These are phyloP conservation scores for Mentha longifolia DNA, from an alignment of 257 asterid genomes.

Conservation along the genomic window DNA sequence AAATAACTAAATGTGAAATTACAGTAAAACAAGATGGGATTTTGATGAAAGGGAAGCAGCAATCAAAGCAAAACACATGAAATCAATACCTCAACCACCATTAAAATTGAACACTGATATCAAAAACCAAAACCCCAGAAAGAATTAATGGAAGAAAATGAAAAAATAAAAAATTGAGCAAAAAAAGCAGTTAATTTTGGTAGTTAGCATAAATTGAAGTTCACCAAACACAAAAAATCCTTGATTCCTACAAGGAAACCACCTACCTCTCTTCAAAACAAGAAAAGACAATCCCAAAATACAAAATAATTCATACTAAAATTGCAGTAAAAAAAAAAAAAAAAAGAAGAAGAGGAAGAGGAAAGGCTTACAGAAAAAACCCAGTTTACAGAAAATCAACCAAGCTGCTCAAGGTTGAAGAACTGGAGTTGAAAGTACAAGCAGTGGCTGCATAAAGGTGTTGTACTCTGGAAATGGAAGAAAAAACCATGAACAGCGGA, in stretches of 20 bases:
- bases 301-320: background rate
- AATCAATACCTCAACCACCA: conserved; percentile 1
- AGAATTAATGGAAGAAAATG: background rate
- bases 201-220: conserved; percentile 10
- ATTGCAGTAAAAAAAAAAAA: background rate
- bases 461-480: conserved; percentile 4
- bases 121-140: background rate
- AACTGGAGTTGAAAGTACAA: background rate
- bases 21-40: too few species aligned
- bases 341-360: background rate
- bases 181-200: conserved; percentile 19
- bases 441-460: background rate
- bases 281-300: background rate
- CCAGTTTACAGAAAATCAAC: conserved; percentile 22
- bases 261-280: conserved; percentile 28
- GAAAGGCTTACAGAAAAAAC: conserved; percentile 33
- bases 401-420: background rate
- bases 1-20: background rate
- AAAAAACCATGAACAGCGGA: conserved; percentile 17
- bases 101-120: too few species aligned
- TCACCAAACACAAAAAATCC: conserved; percentile 25
- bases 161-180: background rate
- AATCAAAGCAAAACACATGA: conserved; percentile 25
- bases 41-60: background rate
- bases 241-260: conserved; percentile 10